Percentiles rank a stretch among this genome's conserved stretches.
These are phyloP conservation scores for Diophrys appendiculata DNA, from an alignment of 73 alveolate genomes.

Conservation along the genomic window DNA sequence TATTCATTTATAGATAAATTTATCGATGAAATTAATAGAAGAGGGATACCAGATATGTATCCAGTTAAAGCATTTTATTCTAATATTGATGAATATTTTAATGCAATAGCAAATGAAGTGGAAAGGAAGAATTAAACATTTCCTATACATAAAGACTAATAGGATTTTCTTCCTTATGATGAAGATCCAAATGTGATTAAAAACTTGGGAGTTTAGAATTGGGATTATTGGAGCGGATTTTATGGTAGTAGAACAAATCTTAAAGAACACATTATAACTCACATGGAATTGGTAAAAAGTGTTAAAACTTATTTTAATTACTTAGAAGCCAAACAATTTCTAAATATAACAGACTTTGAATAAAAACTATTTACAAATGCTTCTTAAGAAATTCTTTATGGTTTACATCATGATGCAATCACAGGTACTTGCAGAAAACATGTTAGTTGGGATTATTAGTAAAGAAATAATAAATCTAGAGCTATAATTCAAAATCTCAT, in stretches of 20 bases:
- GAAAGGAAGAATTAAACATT: background rate
- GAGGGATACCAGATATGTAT: background rate
- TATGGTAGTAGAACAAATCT: conserved; percentile 40
- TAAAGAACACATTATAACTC: conserved; percentile 5
- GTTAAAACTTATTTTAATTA: background rate
- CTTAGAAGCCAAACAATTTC: background rate
- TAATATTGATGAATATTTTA: conserved; percentile 34
- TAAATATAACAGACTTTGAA: conserved; percentile 3
- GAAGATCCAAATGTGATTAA: conserved; percentile 26
- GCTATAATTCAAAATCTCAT: too few species aligned
- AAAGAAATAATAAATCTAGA: too few species aligned
- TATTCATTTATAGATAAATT: conserved; percentile 8
- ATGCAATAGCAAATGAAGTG: conserved; percentile 6
- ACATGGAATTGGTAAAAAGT: background rate
- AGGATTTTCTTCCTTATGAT: conserved; percentile 47
- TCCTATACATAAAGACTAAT: too few species aligned
- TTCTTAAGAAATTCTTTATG: too few species aligned
- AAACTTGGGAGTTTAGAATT: conserved; percentile 8
- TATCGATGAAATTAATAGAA: conserved; percentile 21
- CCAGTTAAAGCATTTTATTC: conserved; percentile 38
- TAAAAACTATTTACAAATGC: background rate
- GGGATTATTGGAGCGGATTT: conserved; percentile 62
- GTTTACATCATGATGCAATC: conserved; percentile 67
- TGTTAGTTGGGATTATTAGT: too few species aligned
- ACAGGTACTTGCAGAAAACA: conserved; percentile 66